A percentile compares a stretch with the other conserved stretches of the same genome.
phyloP scores from a whole-genome alignment of 2,329 filamentous ascomycete species.

The Fusarium illudens region DNA sequence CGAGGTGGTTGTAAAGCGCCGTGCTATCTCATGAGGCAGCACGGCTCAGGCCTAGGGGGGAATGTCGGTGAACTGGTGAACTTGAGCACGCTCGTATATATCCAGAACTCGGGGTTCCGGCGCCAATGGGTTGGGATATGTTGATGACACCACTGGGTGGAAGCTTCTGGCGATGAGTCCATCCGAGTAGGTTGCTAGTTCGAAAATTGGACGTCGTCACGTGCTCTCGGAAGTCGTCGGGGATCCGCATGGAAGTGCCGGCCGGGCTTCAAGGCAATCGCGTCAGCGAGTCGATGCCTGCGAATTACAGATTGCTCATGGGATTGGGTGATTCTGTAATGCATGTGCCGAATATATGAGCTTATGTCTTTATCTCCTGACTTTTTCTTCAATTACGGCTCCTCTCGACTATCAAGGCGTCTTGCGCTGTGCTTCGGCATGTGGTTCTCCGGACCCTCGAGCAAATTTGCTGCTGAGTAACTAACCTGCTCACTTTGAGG shows the following conservation, averaged over 20 bases:
- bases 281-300: conserved; percentile 32
- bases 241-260: conserved; percentile 19
- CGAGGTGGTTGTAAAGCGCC: conserved; percentile 33
- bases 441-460: neutral
- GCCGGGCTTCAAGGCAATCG: neutral
- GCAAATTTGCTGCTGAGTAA: neutral
- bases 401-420: neutral
- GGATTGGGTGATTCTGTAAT: neutral
- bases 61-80: conserved; percentile 6
- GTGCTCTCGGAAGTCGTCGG: conserved; percentile 34
- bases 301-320: conserved; percentile 3
- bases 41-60: conserved; percentile 26
- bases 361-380: neutral
- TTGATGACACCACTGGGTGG: conserved; percentile 44
- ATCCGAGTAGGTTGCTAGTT: conserved; percentile 37
- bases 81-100: conserved; percentile 16
- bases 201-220: conserved; percentile 46
- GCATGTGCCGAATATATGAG: neutral
- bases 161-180: conserved; percentile 43
- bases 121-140: conserved; percentile 36
- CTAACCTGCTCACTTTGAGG: neutral
- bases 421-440: neutral
- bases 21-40: conserved; percentile 47
- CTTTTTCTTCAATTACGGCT: neutral
- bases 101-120: conserved; percentile 26